phyloP scores from a whole-genome alignment of 768 basidiomycete species.

The Clitopilus hobsonii region DNA sequence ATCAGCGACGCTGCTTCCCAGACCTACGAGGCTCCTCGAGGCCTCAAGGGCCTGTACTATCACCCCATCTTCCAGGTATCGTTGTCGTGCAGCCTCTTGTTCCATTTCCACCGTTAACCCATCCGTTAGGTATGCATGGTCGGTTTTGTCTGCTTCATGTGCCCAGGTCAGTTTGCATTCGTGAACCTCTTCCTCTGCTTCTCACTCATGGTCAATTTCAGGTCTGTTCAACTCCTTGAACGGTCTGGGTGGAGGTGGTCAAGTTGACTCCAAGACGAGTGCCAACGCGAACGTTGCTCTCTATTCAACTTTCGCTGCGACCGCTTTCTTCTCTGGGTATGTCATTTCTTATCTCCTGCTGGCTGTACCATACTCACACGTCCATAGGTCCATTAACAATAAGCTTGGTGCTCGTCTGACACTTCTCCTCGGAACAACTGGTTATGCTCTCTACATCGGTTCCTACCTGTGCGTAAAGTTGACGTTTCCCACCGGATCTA shows the following conservation, averaged over 20 bases:
- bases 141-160: constrained; percentile 69
- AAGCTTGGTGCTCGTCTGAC: constrained; percentile 70
- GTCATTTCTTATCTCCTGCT: neutral
- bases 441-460: constrained; percentile 74
- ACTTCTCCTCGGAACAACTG: constrained; percentile 66
- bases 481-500: neutral
- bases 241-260: constrained; percentile 78
- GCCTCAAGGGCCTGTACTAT: constrained; percentile 16
- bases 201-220: constrained; percentile 13
- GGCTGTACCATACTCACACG: neutral
- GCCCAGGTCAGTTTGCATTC: constrained; percentile 33
- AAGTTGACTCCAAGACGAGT: constrained; percentile 58
- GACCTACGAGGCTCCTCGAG: constrained; percentile 16
- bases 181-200: neutral
- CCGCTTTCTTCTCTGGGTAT: constrained; percentile 33
- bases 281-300: constrained; percentile 69
- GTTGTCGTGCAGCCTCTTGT: neutral
- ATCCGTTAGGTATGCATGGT: constrained; percentile 42
- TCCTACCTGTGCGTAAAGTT: constrained; percentile 57
- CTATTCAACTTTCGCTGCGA: constrained; percentile 49
- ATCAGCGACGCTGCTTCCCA: constrained; percentile 8
- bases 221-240: constrained; percentile 80
- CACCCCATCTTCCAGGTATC: constrained; percentile 19
- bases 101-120: neutral
- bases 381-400: constrained; percentile 69